Conservation (phyloP, 345 rosid genomes). For the Bretschneidera sinensis region DNA sequence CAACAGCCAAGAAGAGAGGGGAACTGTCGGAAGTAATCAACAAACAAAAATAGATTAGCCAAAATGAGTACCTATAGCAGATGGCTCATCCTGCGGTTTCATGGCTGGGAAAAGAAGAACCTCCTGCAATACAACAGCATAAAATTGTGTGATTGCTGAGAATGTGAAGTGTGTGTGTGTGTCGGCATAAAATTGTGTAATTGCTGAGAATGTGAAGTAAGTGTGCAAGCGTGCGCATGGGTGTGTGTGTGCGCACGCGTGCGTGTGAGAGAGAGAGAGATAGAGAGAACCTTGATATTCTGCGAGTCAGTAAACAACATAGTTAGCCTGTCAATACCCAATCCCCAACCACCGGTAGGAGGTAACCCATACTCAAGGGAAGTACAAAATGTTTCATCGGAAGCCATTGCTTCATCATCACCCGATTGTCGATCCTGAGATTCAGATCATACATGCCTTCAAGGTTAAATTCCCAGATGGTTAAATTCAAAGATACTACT, state of each 20-base stretch:
- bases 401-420: constrained; percentile 97
- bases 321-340: constrained; percentile 83
- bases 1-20: too few species aligned
- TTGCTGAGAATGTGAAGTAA: too few species aligned
- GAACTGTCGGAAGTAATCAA: too few species aligned
- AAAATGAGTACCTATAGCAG: constrained; percentile 39
- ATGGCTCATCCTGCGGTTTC: constrained; percentile 88
- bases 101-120: constrained; percentile 97
- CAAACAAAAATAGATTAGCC: background rate
- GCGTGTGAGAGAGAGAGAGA: constrained; percentile 4
- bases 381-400: constrained; percentile 84
- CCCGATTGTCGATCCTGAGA: constrained; percentile 85
- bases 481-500: background rate
- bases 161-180: background rate
- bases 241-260: too few species aligned
- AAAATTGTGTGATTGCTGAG: constrained; percentile 4
- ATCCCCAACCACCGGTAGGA: constrained; percentile 97
- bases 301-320: constrained; percentile 93
- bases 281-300: constrained; percentile 70
- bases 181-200: too few species aligned
- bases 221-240: too few species aligned
- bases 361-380: constrained; percentile 94
- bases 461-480: background rate
- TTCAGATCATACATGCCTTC: background rate
- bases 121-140: constrained; percentile 46